Evolutionary conservation across 2,329 filamentous ascomycete genomes (phyloP), one percentile per base, ranked within the genome.

Genomic region (Aspergillus quadricinctus): DNA sequence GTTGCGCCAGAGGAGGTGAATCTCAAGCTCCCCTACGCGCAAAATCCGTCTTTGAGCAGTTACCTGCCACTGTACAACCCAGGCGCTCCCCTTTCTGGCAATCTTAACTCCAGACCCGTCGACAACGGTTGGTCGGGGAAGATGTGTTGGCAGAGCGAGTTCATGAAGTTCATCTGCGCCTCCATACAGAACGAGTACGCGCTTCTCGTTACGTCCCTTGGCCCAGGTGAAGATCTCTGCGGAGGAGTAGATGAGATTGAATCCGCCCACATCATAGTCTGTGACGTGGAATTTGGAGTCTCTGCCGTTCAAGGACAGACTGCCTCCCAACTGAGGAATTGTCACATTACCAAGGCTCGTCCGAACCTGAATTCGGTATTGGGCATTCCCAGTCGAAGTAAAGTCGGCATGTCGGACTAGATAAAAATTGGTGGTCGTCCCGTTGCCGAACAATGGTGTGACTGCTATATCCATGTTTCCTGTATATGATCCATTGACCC

Each of bases 391-490:
- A 73, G 17, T 79, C 81, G n/a, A 82, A 81, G 66, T 88, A 90
- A 54, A 37, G 14, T 85, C 81, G 0, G 81, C 71, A 65, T 93
- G 89, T 37, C 88, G 79, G 3, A 86, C 74, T 1, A 92, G 78
- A 68, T 37, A 37, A 14, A 85, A 92, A 27, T 78, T 82, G 2
- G 79, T 77, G 0, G 74, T 77, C 0, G 82, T 81, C 40, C 70
- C 71, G 50, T 84, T 78, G 19, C 80, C 81, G 1, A 81, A 74
- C 0, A 91, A 70, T 0, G 85, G 84, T 1, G 88, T 90, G 23
- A 83, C 79, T 14, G 88, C 75, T 45, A 79, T 76, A 31, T 79
- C 83, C 4, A 78, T 67, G 27, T 78, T 85, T 65, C 82, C 83
- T 1, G 81, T 75, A 23, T 81, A 81, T 40, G 76, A 68, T 3